Evolutionary conservation across 2,329 filamentous ascomycete species (phyloP).

Genomic region (Trichoderma lentiforme): DNA sequence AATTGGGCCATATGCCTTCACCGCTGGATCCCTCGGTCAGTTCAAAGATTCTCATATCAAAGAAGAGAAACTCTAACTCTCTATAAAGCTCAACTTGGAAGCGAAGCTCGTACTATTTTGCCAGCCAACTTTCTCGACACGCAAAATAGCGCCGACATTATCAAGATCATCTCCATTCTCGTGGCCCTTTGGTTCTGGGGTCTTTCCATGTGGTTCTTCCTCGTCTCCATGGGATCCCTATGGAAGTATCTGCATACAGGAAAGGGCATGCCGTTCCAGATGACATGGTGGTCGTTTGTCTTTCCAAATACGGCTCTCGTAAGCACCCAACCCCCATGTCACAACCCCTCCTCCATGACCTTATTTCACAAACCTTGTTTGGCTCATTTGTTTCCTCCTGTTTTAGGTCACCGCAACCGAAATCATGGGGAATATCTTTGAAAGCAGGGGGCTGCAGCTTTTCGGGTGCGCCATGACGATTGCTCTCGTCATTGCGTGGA

Average conservation of each 20-base stretch:
- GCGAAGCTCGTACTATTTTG: slow-evolving; percentile 40
- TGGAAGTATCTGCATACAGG: slow-evolving; percentile 60
- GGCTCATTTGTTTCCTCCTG: neutral
- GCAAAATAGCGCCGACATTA: slow-evolving; percentile 41
- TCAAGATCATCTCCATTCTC: slow-evolving; percentile 54
- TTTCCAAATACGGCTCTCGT: slow-evolving; percentile 75
- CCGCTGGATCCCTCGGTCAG: slow-evolving; percentile 41
- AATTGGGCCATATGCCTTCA: slow-evolving; percentile 69
- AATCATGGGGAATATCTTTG: slow-evolving; percentile 62
- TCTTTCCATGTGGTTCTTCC: slow-evolving; percentile 79
- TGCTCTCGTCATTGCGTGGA: slow-evolving; percentile 65
- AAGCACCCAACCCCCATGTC: slow-evolving; percentile 14
- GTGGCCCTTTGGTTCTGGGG: slow-evolving; percentile 78
- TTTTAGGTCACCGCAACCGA: slow-evolving; percentile 63
- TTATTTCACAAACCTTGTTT: neutral
- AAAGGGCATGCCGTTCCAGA: slow-evolving; percentile 68
- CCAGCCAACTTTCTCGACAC: slow-evolving; percentile 42
- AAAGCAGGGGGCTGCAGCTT: slow-evolving; percentile 58
- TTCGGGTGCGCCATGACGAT: slow-evolving; percentile 65
- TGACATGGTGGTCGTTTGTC: slow-evolving; percentile 83
- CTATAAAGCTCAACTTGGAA: slow-evolving; percentile 41
- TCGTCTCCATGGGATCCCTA: slow-evolving; percentile 73
- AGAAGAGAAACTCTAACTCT: neutral
- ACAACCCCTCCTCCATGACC: no score
- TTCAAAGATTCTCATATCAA: neutral